Evolutionary conservation across 441 rosid genomes (phyloP), one percentile per base, ranked within the genome.

Genomic region (Croton setiger): DNA sequence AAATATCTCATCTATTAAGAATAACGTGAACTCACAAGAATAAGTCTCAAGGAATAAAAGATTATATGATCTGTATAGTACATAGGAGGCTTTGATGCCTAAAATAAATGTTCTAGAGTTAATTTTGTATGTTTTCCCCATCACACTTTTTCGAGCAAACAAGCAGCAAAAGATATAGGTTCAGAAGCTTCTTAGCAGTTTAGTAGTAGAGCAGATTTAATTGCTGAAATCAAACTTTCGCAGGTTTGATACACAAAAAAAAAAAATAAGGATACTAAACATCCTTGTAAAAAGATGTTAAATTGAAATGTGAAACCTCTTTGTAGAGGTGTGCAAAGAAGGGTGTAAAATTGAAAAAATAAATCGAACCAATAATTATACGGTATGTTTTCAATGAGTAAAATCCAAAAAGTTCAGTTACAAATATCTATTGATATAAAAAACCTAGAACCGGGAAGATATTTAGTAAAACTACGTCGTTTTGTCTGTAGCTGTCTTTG

Each of bases 1-100:
- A 39, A 31, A 47, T 27, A 63, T n/a, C 72, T 41, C 17, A 53
- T 60, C 56, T 37, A 11, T 17, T 39, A 49, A 45, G 33, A 65
- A 47, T 47, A 71, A 10, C 54, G 37, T 21, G 54, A 67, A 21
- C 23, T 57, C 52, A 66, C 72, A 63, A 74, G 76, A 64, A 41
- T 23, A 59, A 15, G 68, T 68, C 67, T 68, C 49, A 44, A 4
- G 9, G 23, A 7, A 45, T 18, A 53, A 53, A 4, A 12, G 57
- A 53, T 53, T 21, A 21, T 7, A 20, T 4, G 21, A 53, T 4
- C 21, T 53, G 57, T 53, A 21, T 53, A 0, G 18, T 18, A 20
- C 4, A 13, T 53, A 8, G 20, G 57, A 18, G 4, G 31, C 57
- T 53, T 53, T 53, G 57, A 18, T 21, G 21, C 31, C 33, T 53